Evolutionary conservation across 2,329 filamentous ascomycete species (phyloP), one percentile per base, ranked within the genome.

Genomic region (Fusarium solani-melongenae): DNA sequence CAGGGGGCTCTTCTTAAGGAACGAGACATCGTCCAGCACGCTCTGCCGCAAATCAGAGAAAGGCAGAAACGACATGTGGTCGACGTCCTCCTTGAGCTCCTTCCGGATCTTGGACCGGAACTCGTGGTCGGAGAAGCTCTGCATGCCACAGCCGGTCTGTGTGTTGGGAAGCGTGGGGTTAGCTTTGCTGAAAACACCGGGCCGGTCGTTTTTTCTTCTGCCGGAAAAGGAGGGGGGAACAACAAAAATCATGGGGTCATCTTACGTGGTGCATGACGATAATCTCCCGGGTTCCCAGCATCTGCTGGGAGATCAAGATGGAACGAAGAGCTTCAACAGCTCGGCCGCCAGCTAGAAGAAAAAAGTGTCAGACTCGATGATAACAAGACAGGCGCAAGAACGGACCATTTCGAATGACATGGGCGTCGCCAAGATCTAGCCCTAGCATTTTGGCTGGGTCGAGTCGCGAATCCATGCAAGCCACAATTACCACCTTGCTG

Each of bases 391-490:
- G 24, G 53, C 38, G 24, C 31, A 24, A 14, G 27, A 10, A 36
- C 36, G 20, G 41, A 75, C 73, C 92, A 73, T 95, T 95, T 67
- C 93, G 90, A 68, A 95, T 92, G 34, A 95, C 89, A 81, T 96
- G 93, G 0, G 93, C 94, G 72, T 95, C 92, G 44, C 94, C 93
- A 0, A 93, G 90, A 76, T 96, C 76, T 2, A 78, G 39, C 17
- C 76, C 76, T 15, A 94, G 92, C 2, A 92, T 92, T 14, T 88
- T 84, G 4, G 90, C 87, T 0, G 93, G 90, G 77, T 96, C 88
- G 75, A 91, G 85, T 60, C 93, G 90, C 6, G 94, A 92, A 78
- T 96, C 93, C 93, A 96, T 96, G 82, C 94, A 96, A 0, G 93
- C 93, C 51, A 96, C 87, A 31, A 81, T 73, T 6, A 77, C 74